Conservation (phyloP, 305 asterid genomes). For the Nicotiana rustica region DNA sequence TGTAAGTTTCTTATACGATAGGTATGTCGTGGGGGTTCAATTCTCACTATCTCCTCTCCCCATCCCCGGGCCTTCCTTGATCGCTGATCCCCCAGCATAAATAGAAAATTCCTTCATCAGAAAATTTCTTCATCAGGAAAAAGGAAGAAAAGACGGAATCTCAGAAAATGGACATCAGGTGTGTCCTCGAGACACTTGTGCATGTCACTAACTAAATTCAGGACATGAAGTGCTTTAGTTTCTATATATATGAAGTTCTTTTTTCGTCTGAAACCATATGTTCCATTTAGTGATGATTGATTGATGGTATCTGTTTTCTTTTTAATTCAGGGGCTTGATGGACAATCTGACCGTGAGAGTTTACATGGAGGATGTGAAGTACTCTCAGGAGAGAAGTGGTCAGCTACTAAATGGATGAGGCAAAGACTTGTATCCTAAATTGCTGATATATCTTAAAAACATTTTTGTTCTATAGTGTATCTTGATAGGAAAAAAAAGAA, state of each 20-base stretch:
- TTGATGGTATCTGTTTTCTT: not conserved
- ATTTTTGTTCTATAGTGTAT: not conserved
- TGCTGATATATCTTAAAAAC: not conserved
- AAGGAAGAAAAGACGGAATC: not conserved
- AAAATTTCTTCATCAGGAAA: not conserved
- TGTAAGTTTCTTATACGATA: too few relatives aligned
- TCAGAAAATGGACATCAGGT: not conserved
- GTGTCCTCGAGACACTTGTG: not conserved
- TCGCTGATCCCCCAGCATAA: too few relatives aligned
- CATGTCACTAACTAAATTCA: not conserved
- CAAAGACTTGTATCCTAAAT: conserved; percentile 51
- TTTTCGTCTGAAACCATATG: not conserved
- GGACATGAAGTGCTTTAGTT: not conserved
- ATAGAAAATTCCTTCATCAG: not conserved
- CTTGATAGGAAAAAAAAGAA: not conserved
- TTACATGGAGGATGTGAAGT: conserved; percentile 91
- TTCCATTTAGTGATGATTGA: not conserved
- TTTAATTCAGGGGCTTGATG: conserved; percentile 76
- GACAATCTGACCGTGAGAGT: conserved; percentile 72
- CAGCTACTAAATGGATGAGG: conserved; percentile 97
- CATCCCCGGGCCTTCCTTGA: too few relatives aligned
- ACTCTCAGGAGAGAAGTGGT: conserved; percentile 84
- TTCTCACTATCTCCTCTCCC: too few relatives aligned
- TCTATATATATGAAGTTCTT: too few relatives aligned
- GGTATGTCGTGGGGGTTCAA: too few relatives aligned